Evolutionary conservation across 192 early-diverging fungal genomes (phyloP), one percentile per base, ranked within the genome.

Genomic region (Chytriomyces confervae): DNA sequence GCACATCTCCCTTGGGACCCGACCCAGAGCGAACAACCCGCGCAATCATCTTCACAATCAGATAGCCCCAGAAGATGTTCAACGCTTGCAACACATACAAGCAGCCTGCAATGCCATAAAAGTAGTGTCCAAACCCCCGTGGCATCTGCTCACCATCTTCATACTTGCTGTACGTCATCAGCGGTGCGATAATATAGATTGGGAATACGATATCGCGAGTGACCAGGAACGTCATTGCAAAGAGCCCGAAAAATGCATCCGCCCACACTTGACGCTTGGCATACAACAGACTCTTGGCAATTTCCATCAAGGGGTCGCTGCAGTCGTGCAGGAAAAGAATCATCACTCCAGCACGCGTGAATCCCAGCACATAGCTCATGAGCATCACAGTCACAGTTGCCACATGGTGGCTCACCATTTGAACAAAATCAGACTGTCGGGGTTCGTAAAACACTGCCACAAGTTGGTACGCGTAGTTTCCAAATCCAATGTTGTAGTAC

Each of bases 231-330:
- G 65, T 57, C 20, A 77, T 7, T 18, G 79, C 79, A 63, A 80
- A 80, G 57, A 80, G 8, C n/a, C 27, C 64, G 29, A 80, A 80
- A 48, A 80, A 80, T 44, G 57, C 43, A 50, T 80, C 79, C 16
- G 79, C 79, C 20, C 67, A 36, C 74, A 24, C 11, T 57, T 61
- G 11, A 10, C 74, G 49, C 50, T 79, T 79, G n/a, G 79, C 50
- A 57, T 87, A 87, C 6, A 87, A 49, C 9, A 75, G 73, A 65
- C 81, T 72, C 70, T 87, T 87, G 6, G 86, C 86, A 47, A 85
- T 23, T 61, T 87, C 86, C 86, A 87, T 83, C 47, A 85, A 51
- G 8, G 86, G 86, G 69, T 87, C 86, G 45, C 50, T 24, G 7
- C 75, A 11, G 57, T 87, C 86, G 63, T 87, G 86, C 67, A 87